Evolutionary conservation across 2,329 filamentous ascomycete species (phyloP).

Genomic region (Xylaria sp.): DNA sequence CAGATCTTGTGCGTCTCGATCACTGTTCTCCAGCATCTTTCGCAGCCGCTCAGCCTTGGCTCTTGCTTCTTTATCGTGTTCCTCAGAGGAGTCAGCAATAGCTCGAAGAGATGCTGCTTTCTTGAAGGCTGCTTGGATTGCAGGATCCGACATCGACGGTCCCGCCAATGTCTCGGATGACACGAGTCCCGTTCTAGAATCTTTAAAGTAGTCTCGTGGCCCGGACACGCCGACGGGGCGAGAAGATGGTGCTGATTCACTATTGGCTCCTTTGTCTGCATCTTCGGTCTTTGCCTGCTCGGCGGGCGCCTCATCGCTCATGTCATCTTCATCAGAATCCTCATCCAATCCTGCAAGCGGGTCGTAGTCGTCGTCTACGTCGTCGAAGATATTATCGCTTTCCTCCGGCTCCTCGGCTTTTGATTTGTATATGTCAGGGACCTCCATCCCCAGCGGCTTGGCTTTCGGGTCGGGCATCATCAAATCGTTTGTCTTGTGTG

Average conservation of each 20-base stretch:
- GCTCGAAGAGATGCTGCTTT: slow-evolving; percentile 74
- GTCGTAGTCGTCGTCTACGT: slow-evolving; percentile 70
- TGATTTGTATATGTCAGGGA: slow-evolving; percentile 63
- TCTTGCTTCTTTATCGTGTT: slow-evolving; percentile 51
- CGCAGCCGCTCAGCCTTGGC: slow-evolving; percentile 72
- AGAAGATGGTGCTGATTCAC: slow-evolving; percentile 54
- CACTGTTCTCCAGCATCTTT: slow-evolving; percentile 74
- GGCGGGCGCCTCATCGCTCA: slow-evolving; percentile 35
- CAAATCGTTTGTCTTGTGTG: slow-evolving; percentile 49
- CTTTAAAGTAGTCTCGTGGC: slow-evolving; percentile 68
- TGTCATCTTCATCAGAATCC: slow-evolving; percentile 48
- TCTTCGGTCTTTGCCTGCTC: slow-evolving; percentile 31
- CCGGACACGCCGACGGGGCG: slow-evolving; percentile 44
- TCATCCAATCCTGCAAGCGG: slow-evolving; percentile 64
- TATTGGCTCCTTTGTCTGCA: slow-evolving; percentile 35
- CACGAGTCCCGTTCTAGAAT: slow-evolving; percentile 59
- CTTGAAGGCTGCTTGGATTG: slow-evolving; percentile 82
- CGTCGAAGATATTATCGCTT: slow-evolving; percentile 70
- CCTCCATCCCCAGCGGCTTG: slow-evolving; percentile 68
- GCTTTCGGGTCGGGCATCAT: slow-evolving; percentile 60
- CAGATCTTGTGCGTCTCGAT: slow-evolving; percentile 86
- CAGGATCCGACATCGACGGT: slow-evolving; percentile 72
- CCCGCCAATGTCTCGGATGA: slow-evolving; percentile 57
- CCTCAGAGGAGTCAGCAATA: slow-evolving; percentile 47
- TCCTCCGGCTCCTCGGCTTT: slow-evolving; percentile 56